Evolutionary conservation across 148 eudicot species (phyloP), one percentile per base, ranked within the genome.

Genomic region (Limonium bicolor): DNA sequence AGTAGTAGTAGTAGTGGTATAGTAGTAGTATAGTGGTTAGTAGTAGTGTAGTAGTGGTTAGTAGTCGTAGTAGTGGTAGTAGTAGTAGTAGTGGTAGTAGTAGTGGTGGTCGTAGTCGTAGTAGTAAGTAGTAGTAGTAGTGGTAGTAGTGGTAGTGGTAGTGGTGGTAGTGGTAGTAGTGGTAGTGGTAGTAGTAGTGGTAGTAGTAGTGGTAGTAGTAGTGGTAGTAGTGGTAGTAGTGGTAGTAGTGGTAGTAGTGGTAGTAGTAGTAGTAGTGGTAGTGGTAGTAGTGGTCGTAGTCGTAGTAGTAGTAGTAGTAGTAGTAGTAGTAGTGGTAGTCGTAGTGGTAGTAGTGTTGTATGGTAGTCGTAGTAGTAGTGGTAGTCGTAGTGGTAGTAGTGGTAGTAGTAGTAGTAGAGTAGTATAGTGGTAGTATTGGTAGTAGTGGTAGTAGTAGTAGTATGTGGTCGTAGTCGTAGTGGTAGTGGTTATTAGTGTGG

Each of bases 91-190:
- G 36, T 10, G 14, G 36, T 15, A 33, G 36, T 10, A 33, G 36
- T 15, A 33, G 36, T 10, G 14, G 36, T 15, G 14, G 36, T 10
- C 10, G 36, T 15, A 33, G 36, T 10, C 10, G 36, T 15, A 33
- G 36, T 10, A 33, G 36, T 10, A 33, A 44, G 48, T 44, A n/a
- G 48, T 44, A 22, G 48, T 44, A n/a, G 48, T 44, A 3, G 48
- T 44, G 1, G 48, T 44, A 8, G 48, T 44, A 22, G 48, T 44
- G 4, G 48, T 46, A 13, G 51, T 46, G 10, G 51, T 46, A 13
- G 51, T 46, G 12, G 51, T 46, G 12, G 51, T 46, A 7, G 51
- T 46, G 12, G 51, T 46, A 13, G 51, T 46, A 13, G 51, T 46
- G 10, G 51, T 46, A 13, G 51, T 46, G 12, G 51, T 46, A 7